Conservation (phyloP, 257 asterid genomes). For the Solanum virginianum region DNA sequence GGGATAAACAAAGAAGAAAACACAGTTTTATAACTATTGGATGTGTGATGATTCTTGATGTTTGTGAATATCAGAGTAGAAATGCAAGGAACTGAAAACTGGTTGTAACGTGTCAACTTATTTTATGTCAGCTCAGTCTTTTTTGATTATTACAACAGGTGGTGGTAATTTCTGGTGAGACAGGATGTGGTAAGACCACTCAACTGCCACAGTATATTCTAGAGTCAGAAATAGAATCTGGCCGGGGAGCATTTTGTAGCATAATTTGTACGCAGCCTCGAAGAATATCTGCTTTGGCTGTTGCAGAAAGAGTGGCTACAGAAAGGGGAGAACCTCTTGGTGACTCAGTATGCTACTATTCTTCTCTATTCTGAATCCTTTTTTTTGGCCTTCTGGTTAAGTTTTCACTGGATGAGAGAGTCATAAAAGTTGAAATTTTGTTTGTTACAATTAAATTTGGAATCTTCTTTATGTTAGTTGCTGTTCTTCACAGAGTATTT, state of each 20-base stretch:
- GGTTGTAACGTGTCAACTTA: not conserved
- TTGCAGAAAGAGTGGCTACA: conserved; percentile 89
- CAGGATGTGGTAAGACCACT: conserved; percentile 99
- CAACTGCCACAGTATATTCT: conserved; percentile 94
- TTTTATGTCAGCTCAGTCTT: not conserved
- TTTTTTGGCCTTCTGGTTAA: not conserved
- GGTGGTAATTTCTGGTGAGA: conserved; percentile 95
- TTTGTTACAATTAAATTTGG: conserved; percentile 1
- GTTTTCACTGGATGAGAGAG: not conserved
- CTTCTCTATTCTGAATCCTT: conserved; percentile 5
- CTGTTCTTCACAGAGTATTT: conserved; percentile 22
- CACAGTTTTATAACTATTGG: not conserved
- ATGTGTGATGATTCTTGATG: not conserved
- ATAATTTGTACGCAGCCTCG: conserved; percentile 98
- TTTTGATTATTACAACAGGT: conserved; percentile 38
- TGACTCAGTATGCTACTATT: conserved; percentile 66
- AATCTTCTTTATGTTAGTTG: conserved; percentile 15
- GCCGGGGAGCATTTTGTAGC: conserved; percentile 97
- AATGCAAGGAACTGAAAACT: not conserved
- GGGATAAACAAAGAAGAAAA: not conserved
- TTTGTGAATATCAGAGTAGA: not conserved
- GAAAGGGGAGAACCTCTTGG: conserved; percentile 99
- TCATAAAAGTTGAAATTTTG: not conserved
- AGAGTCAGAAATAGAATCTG: conserved; percentile 96
- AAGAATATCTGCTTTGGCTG: conserved; percentile 93